phyloP scores from a whole-genome alignment of 208 protist genomes.

The Crithidia expoeki region DNA sequence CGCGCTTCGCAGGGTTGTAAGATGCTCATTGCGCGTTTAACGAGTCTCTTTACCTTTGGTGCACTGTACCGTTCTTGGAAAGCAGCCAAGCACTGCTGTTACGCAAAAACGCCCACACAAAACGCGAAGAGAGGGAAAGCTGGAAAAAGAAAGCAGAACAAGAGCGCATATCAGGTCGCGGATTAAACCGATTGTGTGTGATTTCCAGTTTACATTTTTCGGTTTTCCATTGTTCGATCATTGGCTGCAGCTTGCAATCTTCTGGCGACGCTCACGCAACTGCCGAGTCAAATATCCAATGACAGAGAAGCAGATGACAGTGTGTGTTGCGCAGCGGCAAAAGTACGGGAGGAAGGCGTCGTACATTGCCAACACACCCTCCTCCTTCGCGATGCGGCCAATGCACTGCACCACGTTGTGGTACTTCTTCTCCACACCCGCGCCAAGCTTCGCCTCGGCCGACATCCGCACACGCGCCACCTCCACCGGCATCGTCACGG shows the following conservation, averaged over 20 bases:
- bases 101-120: too few species aligned
- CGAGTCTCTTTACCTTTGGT: too few species aligned
- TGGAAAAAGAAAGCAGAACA: too few species aligned
- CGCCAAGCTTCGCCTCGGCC: conserved; percentile 67
- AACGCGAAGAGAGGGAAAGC: too few species aligned
- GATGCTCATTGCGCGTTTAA: too few species aligned
- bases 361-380: conserved; percentile 84
- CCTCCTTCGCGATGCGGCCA: conserved; percentile 66
- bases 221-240: background rate
- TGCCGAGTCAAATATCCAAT: conserved; percentile 60
- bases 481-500: conserved; percentile 93
- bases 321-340: conserved; percentile 85
- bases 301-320: conserved; percentile 90
- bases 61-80: too few species aligned
- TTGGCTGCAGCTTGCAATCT: background rate
- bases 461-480: conserved; percentile 90
- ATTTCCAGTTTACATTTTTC: background rate
- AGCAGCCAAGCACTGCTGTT: too few species aligned
- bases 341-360: conserved; percentile 91
- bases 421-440: conserved; percentile 67
- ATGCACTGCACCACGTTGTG: conserved; percentile 83
- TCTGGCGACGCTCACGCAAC: background rate
- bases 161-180: too few species aligned
- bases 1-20: too few species aligned
- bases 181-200: too few species aligned